These are phyloP conservation scores for Rhynchosporium secalis DNA, from an alignment of 2,329 filamentous ascomycete genomes.

Conservation along the genomic window DNA sequence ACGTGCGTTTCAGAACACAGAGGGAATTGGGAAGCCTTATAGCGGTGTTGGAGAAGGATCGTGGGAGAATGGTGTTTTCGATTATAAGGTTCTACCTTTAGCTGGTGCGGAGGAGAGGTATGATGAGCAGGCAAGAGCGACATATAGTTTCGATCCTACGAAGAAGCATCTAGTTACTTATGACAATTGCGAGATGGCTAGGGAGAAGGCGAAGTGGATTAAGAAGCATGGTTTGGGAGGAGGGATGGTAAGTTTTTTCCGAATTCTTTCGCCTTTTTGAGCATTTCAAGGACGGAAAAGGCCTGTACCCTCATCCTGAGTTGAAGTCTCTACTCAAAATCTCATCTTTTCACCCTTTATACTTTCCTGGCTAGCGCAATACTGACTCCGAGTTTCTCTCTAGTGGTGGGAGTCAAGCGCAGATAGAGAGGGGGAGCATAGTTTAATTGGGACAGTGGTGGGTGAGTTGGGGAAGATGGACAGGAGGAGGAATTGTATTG, in stretches of 20 bases:
- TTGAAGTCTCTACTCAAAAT: too few relatives aligned
- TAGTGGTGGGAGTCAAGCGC: slow-evolving; percentile 67
- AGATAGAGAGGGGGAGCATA: slow-evolving; percentile 65
- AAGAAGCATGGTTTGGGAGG: slow-evolving; percentile 69
- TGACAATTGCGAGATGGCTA: slow-evolving; percentile 66
- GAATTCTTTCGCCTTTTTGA: too few relatives aligned
- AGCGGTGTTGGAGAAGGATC: slow-evolving; percentile 73
- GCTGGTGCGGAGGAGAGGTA: slow-evolving; percentile 62
- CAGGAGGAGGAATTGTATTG: slow-evolving; percentile 57
- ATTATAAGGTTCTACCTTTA: slow-evolving; percentile 82
- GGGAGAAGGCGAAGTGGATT: slow-evolving; percentile 72
- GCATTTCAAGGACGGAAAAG: too few relatives aligned
- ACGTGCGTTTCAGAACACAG: slow-evolving; percentile 76
- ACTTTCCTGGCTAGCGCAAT: too few relatives aligned
- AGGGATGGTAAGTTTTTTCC: slow-evolving; percentile 70
- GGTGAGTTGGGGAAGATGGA: slow-evolving; percentile 57
- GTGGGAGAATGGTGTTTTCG: slow-evolving; percentile 84
- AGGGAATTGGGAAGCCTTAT: slow-evolving; percentile 69
- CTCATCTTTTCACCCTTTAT: too few relatives aligned
- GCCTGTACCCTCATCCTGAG: too few relatives aligned
- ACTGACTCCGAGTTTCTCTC: too few relatives aligned
- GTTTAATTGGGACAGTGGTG: slow-evolving; percentile 68
- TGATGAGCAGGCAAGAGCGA: slow-evolving; percentile 66
- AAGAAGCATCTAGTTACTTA: slow-evolving; percentile 74
- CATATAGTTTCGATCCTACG: slow-evolving; percentile 71